Base-by-base conservation (phyloP, 208 protist species). In the Phytomonas francai region DNA sequence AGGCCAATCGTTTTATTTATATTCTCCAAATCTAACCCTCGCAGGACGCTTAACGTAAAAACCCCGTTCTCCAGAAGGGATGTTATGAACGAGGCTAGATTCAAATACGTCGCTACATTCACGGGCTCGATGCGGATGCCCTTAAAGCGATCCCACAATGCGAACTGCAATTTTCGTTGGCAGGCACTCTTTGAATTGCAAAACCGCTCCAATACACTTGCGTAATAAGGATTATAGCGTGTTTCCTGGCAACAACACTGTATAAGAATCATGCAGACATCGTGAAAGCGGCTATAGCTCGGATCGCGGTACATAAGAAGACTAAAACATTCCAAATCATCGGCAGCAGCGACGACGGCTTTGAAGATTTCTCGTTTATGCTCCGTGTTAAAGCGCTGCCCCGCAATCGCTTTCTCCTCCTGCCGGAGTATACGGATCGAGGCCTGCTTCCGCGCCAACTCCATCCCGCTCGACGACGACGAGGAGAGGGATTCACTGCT, bases 91-190 rank as follows among this genome's bases (percentile, higher is more conserved):
- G 81, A 86, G 1, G 85, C 66, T 30, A 94, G 67, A 68, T 94
- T 94, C 34, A 94, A 54, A 73, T 87, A 92, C 30, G 84, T 84
- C 2, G 59, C 72, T 19, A 94, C 59, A 70, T 94, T 86, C 2
- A 67, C 65, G 6, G 65, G 3, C 45, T 88, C 85, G 29, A 91
- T 77, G 29, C 86, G 82, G 56, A 94, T 84, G 25, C 62, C 56
- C 79, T 94, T 92, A 69, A 94, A 90, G 51, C 81, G 67, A 70
- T 94, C 89, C 87, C 89, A 94, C 0, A 94, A 28, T 12, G 83
- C 79, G 65, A 92, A 94, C 79, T 94, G 89, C 56, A 94, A 76
- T 30, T 77, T 83, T 63, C 87, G 91, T 49, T 72, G 66, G 72
- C 76, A 89, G 31, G 79, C 74, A 8, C 51, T 33, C 63, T 87